phyloP scores from a whole-genome alignment of 352 stramenopile genomes.

The Saprolegnia parasitica region DNA sequence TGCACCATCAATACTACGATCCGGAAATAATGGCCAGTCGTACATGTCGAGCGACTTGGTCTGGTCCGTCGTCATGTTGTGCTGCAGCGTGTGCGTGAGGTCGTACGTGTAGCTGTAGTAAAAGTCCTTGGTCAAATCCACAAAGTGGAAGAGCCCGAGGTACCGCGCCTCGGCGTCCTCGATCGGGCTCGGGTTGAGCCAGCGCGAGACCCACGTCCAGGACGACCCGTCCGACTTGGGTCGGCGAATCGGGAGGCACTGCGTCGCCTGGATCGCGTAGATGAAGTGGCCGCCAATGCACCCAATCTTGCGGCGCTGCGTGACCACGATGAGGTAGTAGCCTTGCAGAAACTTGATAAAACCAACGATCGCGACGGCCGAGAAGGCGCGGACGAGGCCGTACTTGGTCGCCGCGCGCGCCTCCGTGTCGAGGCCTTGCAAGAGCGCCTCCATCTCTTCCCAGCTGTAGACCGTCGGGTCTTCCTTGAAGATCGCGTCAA shows the following conservation, averaged over 20 bases:
- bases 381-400: slow-evolving; percentile 61
- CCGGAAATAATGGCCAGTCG: not conserved
- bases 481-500: slow-evolving; percentile 60
- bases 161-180: slow-evolving; percentile 88
- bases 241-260: slow-evolving; percentile 83
- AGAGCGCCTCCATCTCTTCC: slow-evolving; percentile 70
- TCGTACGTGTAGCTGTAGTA: slow-evolving; percentile 99
- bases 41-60: slow-evolving; percentile 91
- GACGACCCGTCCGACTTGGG: slow-evolving; percentile 40
- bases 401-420: slow-evolving; percentile 35
- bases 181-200: slow-evolving; percentile 76
- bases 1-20: not conserved
- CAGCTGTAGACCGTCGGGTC: slow-evolving; percentile 65
- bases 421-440: slow-evolving; percentile 60
- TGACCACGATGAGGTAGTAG: slow-evolving; percentile 99
- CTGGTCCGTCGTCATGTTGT: slow-evolving; percentile 93
- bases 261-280: slow-evolving; percentile 95
- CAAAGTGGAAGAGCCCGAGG: slow-evolving; percentile 96
- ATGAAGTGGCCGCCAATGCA: slow-evolving; percentile 95
- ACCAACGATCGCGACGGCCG: slow-evolving; percentile 95
- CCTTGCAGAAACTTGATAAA: slow-evolving; percentile 97
- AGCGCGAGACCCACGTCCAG: slow-evolving; percentile 73
- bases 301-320: slow-evolving; percentile 94
- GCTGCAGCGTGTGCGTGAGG: slow-evolving; percentile 95
- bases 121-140: slow-evolving; percentile 99